phyloP scores from a whole-genome alignment of 2,329 filamentous ascomycete species.

The Fusarium nelsonii region DNA sequence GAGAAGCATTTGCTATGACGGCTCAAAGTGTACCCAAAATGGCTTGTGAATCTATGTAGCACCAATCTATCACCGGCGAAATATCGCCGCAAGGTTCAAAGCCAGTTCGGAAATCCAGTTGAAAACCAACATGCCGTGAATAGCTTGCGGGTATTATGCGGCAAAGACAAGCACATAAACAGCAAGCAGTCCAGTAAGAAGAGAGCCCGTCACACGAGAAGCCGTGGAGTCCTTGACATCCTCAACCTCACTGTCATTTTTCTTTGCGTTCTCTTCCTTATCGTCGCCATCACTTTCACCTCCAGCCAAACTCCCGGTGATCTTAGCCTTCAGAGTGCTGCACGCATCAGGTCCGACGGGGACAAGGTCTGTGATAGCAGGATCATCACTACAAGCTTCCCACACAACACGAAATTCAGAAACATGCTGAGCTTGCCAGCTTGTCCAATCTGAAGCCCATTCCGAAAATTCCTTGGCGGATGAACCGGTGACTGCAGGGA shows the following conservation, averaged over 20 bases:
- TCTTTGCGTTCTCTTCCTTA: background rate
- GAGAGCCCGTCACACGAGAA: background rate
- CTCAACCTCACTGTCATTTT: background rate
- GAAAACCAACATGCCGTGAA: too few relatives aligned
- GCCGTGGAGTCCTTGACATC: background rate
- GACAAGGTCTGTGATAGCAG: constrained; percentile 1
- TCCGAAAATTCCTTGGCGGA: background rate
- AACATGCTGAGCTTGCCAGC: constrained; percentile 5
- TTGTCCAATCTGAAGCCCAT: constrained; percentile 12
- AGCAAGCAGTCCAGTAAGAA: background rate
- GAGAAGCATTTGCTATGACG: too few relatives aligned
- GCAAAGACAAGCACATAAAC: background rate
- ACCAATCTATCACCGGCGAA: too few relatives aligned
- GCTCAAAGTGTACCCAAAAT: too few relatives aligned
- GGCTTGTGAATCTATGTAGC: too few relatives aligned
- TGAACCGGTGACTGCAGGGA: background rate
- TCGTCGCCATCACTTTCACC: background rate
- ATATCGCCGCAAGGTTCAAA: too few relatives aligned
- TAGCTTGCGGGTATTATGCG: background rate
- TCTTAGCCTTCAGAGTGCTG: constrained; percentile 12
- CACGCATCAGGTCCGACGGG: constrained; percentile 14
- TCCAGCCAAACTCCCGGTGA: background rate
- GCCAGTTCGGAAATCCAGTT: too few relatives aligned
- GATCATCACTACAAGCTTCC: constrained; percentile 2
- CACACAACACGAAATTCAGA: background rate